Conservation (phyloP, 78 protist species). For the Corallochytrium limacisporum region DNA sequence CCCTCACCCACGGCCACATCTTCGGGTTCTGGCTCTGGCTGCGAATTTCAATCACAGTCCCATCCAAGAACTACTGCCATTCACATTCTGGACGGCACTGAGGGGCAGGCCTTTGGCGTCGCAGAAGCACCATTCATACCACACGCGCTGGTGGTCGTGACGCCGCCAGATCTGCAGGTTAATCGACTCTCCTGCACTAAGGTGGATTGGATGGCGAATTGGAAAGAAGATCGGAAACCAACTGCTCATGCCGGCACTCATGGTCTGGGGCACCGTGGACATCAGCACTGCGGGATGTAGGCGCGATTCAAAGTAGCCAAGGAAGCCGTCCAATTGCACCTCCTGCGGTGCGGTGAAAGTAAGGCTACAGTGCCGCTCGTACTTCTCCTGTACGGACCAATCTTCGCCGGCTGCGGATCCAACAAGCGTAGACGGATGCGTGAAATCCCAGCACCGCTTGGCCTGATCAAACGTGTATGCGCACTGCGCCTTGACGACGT, state of each 20-base stretch:
- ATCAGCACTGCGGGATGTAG: slow-evolving; percentile 66
- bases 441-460: neutral
- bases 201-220: slow-evolving; percentile 12
- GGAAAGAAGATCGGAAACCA: slow-evolving; percentile 96
- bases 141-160: slow-evolving; percentile 35
- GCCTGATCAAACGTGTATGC: neutral
- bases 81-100: slow-evolving; percentile 65
- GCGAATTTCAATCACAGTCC: no score
- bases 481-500: neutral
- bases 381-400: no score
- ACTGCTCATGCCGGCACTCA: slow-evolving; percentile 70
- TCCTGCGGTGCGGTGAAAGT: neutral
- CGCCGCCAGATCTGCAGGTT: slow-evolving; percentile 4
- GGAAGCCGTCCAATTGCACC: slow-evolving; percentile 76
- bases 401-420: slow-evolving; percentile 6
- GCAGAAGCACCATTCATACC: slow-evolving; percentile 87
- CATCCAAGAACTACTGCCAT: slow-evolving; percentile 62
- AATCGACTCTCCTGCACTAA: neutral
- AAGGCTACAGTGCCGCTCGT: slow-evolving; percentile 7
- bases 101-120: slow-evolving; percentile 32
- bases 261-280: slow-evolving; percentile 10
- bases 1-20: no score
- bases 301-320: slow-evolving; percentile 81
- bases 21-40: no score
- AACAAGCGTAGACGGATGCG: neutral